Conservation (phyloP, 768 basidiomycete genomes). For the Phanerochaete carnosa region DNA sequence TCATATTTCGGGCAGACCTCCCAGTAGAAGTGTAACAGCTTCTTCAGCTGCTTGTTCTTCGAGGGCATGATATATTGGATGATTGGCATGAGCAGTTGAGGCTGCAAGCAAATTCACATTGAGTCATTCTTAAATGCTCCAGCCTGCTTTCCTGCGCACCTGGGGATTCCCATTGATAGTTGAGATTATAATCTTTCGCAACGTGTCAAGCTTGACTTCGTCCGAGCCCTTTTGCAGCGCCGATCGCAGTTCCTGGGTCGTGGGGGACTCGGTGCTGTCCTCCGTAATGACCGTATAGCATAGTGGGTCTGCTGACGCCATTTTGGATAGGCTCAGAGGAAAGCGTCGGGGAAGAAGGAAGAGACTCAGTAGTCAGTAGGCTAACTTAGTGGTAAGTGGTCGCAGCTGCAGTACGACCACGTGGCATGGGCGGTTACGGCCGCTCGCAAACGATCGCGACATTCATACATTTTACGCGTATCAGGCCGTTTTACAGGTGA, state of each 20-base stretch:
- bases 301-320: constrained; percentile 49
- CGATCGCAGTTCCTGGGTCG: constrained; percentile 77
- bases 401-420: neutral
- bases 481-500: neutral
- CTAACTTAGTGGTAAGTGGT: too few relatives aligned
- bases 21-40: constrained; percentile 93
- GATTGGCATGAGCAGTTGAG: constrained; percentile 93
- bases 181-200: constrained; percentile 89
- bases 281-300: constrained; percentile 83
- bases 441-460: neutral
- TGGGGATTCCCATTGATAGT: constrained; percentile 95
- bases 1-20: constrained; percentile 98
- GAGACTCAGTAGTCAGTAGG: neutral
- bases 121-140: neutral
- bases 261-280: constrained; percentile 68
- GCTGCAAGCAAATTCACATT: constrained; percentile 42
- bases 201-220: constrained; percentile 94
- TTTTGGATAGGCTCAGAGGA: constrained; percentile 8
- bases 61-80: constrained; percentile 98
- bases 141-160: constrained; percentile 41
- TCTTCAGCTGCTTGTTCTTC: constrained; percentile 95
- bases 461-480: neutral
- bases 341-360: constrained; percentile 5
- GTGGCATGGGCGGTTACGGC: constrained; percentile 4
- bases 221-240: constrained; percentile 93